Evolutionary conservation across 2,329 filamentous ascomycete species (phyloP).

Genomic region (Coleophoma cylindrospora): DNA sequence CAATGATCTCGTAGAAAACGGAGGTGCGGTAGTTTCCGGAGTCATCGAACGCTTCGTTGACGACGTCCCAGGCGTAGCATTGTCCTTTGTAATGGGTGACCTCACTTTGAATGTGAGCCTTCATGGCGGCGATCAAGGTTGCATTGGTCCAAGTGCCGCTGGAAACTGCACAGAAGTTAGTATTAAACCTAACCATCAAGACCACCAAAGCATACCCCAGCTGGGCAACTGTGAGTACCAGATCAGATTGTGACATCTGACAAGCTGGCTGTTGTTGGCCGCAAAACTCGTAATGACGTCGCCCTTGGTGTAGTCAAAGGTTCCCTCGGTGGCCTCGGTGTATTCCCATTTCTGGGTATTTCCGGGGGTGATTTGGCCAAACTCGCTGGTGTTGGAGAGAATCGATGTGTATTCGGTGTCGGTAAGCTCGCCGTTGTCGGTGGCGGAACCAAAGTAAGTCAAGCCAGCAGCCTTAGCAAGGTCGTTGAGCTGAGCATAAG

Average conservation of each 20-base stretch:
- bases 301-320: constrained; percentile 53
- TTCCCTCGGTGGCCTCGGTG: constrained; percentile 49
- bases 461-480: constrained; percentile 52
- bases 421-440: constrained; percentile 48
- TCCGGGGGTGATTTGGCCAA: constrained; percentile 60
- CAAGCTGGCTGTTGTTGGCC: constrained; percentile 40
- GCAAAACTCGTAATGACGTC: constrained; percentile 48
- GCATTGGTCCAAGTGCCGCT: constrained; percentile 48
- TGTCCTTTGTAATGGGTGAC: constrained; percentile 54
- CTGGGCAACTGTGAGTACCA: constrained; percentile 47
- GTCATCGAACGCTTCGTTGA: constrained; percentile 60
- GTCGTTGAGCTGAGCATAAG: constrained; percentile 12
- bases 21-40: constrained; percentile 46
- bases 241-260: constrained; percentile 57
- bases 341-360: constrained; percentile 62
- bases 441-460: constrained; percentile 52
- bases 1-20: constrained; percentile 47
- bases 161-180: constrained; percentile 26
- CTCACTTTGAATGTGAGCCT: constrained; percentile 56
- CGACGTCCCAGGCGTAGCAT: constrained; percentile 62
- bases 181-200: background rate
- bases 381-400: constrained; percentile 49
- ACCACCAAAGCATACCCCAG: constrained; percentile 30
- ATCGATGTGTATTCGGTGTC: constrained; percentile 46
- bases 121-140: constrained; percentile 49